Evolutionary conservation across 129 eudicot genomes (phyloP).

Genomic region (Flaveria robusta): DNA sequence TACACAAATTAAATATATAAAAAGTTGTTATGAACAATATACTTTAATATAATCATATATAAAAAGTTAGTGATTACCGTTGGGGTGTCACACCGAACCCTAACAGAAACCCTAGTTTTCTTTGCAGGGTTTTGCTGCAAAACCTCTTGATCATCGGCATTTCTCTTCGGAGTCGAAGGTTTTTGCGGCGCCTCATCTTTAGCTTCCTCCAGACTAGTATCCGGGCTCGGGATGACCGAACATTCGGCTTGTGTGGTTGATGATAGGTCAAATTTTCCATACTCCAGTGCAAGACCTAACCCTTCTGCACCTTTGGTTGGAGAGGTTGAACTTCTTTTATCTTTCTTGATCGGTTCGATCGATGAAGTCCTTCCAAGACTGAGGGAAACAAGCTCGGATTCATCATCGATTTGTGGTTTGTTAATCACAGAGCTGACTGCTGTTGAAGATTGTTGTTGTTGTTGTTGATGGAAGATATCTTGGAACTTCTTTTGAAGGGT

Average conservation of each 20-base stretch:
- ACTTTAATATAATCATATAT: neutral
- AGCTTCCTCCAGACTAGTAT: constrained; percentile 66
- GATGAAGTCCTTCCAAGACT: constrained; percentile 75
- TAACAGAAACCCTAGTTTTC: constrained; percentile 94
- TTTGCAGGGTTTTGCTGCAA: constrained; percentile 68
- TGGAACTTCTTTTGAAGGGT: constrained; percentile 63
- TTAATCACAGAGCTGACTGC: neutral
- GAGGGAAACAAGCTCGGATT: constrained; percentile 66
- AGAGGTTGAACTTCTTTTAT: constrained; percentile 29
- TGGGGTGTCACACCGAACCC: constrained; percentile 94
- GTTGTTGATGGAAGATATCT: constrained; percentile 51
- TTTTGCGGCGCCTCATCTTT: constrained; percentile 57
- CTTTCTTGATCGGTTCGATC: constrained; percentile 38
- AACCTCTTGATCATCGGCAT: constrained; percentile 59
- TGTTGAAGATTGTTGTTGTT: constrained; percentile 35
- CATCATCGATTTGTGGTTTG: constrained; percentile 34
- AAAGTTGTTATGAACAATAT: neutral
- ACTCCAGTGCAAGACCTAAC: constrained; percentile 59
- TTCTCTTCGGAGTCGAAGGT: constrained; percentile 39
- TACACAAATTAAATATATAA: neutral
- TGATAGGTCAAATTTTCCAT: constrained; percentile 52
- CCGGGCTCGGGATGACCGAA: constrained; percentile 46
- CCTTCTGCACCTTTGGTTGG: constrained; percentile 39
- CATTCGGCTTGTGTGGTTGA: constrained; percentile 26
- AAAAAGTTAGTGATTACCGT: constrained; percentile 46